Evolutionary conservation across 345 rosid species (phyloP), one percentile per base, ranked within the genome.

Genomic region (Schrenkiella parvula): DNA sequence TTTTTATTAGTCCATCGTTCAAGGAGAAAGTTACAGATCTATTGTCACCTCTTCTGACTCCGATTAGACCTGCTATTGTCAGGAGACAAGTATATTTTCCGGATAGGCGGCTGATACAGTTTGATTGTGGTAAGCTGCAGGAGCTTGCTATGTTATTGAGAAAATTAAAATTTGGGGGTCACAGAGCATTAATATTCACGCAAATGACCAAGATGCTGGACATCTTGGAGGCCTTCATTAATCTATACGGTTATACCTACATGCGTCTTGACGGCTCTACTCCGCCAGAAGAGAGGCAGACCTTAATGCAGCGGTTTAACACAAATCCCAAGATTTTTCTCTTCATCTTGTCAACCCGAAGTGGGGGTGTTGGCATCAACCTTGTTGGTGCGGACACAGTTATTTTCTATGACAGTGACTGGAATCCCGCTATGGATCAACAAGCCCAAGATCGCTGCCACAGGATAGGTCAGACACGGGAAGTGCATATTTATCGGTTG

Each of bases 381-480:
- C 91, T 95, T 78, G 96, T 95, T 47, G 99, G 99, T 62, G 99
- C 99, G 52, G 99, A 95, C 84, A 95, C 99, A 12, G 99, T 95
- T 58, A 95, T 95, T 51, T 95, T 95, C 73, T 95, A 95, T 83
- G 99, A 95, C 77, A 95, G 99, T 48, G 99, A 95, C 82, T 95
- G 99, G 99, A 95, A 95, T 82, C 99, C 99, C 29, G 99, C 99
- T 26, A 95, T 95, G 99, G 99, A 95, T 82, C 98, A 92, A 76
- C 99, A 95, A 87, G 99, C 99, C 68, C 99, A 95, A 87, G 99
- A 95, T 83, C 99, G 98, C 60, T 95, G 99, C 82, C 99, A 95
- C 82, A 82, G 99, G 67, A 95, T 95, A 74, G 99, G 99, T 68
- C 99, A 95, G 84, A 95, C 98, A 43, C 98, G 99, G 50, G 97